Evolutionary conservation across 2,329 filamentous ascomycete genomes (phyloP), one percentile per base, ranked within the genome.

Genomic region (Cladosporium velox): DNA sequence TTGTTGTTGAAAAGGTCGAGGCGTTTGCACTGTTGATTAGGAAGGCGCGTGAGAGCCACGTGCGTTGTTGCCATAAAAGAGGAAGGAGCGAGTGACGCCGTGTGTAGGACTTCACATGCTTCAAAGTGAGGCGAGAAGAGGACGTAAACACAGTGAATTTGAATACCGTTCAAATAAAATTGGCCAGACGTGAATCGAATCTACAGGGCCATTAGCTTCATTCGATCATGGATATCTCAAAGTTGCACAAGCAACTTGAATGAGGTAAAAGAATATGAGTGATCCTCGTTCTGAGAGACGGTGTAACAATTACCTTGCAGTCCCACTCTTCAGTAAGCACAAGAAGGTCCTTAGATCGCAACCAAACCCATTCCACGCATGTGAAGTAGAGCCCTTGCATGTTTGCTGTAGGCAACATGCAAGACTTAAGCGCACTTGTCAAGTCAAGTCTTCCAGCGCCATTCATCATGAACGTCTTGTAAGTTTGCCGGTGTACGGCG

Each of bases 11-110:
- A 21, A 35, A n/a, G 54, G 54, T 21, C 24, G 52, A 57, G 34
- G 55, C n/a, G 14, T 26, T 28, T 15, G 35, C 34, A 44, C 11
- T 44, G 34, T 44, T 18, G 26, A 14, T 47, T n/a, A 28, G 24
- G 57, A 59, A 59, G 38, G 34, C 57, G 15, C 55, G 55, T 34
- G 30, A 21, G n/a, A 58, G 55, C 34, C 24, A 38, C 41, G 41
- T 57, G 52, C 30, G 52, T 30, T 8, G 21, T 58, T 35, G 21
- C 7, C n/a, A 14, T 24, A 58, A 58, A n/a, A 21, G 26, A 59
- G 57, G 57, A 59, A 59, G 57, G 57, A 24, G 38, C 57, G 57
- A 47, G 34, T 35, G 55, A 15, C 34, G 34, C 55, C 10, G 55
- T 26, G 24, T 35, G 41, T 8, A 7, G 12, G n/a, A 47, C 41